phyloP scores from a whole-genome alignment of 1,139 yeast genomes.

The Pichia terricola region DNA sequence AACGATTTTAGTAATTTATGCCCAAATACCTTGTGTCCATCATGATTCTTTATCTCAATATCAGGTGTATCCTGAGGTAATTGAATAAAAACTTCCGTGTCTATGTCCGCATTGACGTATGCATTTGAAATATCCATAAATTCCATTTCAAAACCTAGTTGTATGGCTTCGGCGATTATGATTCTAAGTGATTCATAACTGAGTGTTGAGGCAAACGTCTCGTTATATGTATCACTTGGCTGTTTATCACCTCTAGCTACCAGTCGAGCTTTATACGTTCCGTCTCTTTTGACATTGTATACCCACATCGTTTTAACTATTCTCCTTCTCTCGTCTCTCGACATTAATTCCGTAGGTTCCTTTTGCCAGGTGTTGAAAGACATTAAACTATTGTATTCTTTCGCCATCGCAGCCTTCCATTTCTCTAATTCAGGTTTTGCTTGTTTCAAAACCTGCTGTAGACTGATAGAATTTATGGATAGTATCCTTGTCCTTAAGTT shows the following conservation, averaged over 20 bases:
- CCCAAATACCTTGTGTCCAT: neutral
- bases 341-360: neutral
- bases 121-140: slow-evolving; percentile 2
- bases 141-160: neutral
- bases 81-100: slow-evolving; percentile 1
- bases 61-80: neutral
- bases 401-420: neutral
- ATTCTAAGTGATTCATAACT: neutral
- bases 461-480: too few relatives aligned
- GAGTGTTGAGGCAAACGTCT: neutral
- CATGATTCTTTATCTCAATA: neutral
- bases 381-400: neutral
- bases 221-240: neutral
- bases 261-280: neutral
- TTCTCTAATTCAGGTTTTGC: too few relatives aligned
- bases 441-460: too few relatives aligned
- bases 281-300: neutral
- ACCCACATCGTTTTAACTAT: neutral
- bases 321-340: neutral
- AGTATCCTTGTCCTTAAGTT: too few relatives aligned
- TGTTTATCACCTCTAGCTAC: slow-evolving; percentile 1
- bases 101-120: neutral
- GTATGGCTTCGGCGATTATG: neutral
- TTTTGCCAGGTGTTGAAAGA: neutral
- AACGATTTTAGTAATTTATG: slow-evolving; percentile 1